Percentiles rank a stretch among this genome's conserved stretches.
phyloP scores from a whole-genome alignment of 306 rosid species.

The Mucuna pruriens region DNA sequence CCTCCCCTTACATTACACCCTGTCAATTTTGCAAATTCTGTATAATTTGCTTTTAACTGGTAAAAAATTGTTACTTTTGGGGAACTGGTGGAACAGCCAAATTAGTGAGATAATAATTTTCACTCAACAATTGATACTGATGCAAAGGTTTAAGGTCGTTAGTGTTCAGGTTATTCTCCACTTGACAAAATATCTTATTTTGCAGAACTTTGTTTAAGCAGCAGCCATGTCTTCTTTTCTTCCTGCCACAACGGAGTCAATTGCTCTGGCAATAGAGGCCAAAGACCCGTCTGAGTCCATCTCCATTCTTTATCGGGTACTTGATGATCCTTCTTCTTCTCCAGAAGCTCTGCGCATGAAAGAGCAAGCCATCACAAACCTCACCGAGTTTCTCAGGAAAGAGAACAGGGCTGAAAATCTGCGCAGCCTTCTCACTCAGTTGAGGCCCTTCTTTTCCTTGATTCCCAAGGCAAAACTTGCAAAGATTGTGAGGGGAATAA shows the following conservation, averaged over 20 bases:
- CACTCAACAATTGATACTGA: neutral
- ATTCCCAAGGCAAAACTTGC: constrained; percentile 95
- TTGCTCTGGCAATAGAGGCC: constrained; percentile 74
- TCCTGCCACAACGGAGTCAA: constrained; percentile 76
- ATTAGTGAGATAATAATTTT: neutral
- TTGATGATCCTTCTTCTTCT: constrained; percentile 81
- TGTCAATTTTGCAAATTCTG: neutral
- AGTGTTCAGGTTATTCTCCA: neutral
- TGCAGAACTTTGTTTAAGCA: constrained; percentile 50
- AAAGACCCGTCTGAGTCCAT: constrained; percentile 65
- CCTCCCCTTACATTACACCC: neutral
- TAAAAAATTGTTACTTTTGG: neutral
- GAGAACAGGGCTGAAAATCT: constrained; percentile 89
- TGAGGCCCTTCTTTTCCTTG: constrained; percentile 92
- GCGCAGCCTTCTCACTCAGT: constrained; percentile 78
- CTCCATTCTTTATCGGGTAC: constrained; percentile 65
- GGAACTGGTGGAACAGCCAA: neutral
- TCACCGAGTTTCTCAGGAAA: constrained; percentile 72
- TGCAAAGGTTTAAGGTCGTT: neutral
- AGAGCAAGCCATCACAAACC: constrained; percentile 80
- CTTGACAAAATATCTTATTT: neutral
- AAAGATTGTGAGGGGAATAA: constrained; percentile 84
- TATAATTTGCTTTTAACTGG: neutral
- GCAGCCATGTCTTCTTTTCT: constrained; percentile 67
- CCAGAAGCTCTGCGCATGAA: constrained; percentile 81